These are phyloP conservation scores for Trifolium pratense DNA, from an alignment of 306 rosid species.

Conservation along the genomic window DNA sequence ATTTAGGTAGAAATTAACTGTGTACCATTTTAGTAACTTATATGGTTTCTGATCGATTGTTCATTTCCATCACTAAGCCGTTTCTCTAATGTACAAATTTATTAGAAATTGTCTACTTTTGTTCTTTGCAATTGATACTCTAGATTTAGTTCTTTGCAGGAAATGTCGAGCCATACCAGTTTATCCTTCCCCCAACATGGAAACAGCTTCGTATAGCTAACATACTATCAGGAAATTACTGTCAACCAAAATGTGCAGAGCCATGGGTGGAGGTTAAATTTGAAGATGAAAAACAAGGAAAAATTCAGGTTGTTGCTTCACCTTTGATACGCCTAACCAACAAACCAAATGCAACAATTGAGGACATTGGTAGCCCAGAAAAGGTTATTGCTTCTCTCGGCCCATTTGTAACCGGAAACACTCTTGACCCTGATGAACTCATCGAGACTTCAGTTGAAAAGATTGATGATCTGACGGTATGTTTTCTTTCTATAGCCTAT, in stretches of 20 bases:
- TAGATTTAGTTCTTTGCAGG: constrained; percentile 85
- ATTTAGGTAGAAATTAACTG: not conserved
- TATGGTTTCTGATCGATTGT: constrained; percentile 2
- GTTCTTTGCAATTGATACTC: constrained; percentile 56
- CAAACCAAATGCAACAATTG: constrained; percentile 88
- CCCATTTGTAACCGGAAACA: constrained; percentile 87
- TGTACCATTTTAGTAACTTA: not conserved
- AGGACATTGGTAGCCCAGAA: constrained; percentile 91
- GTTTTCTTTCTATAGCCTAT: constrained; percentile 17
- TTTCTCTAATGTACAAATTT: not conserved
- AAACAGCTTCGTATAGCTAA: constrained; percentile 86
- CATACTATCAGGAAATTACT: constrained; percentile 96
- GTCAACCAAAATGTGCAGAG: constrained; percentile 99
- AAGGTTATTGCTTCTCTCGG: constrained; percentile 95
- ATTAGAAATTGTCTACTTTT: constrained; percentile 4
- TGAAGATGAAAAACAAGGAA: constrained; percentile 93
- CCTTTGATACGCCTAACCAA: constrained; percentile 92
- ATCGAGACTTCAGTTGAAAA: constrained; percentile 79
- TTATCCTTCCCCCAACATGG: constrained; percentile 91
- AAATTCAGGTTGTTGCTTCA: constrained; percentile 88
- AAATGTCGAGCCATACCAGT: constrained; percentile 96
- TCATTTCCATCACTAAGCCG: not conserved
- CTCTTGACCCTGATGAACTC: constrained; percentile 88
- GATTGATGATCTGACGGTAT: constrained; percentile 83
- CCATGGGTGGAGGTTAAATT: constrained; percentile 98